Percentiles rank a stretch among this genome's conserved stretches.
These are phyloP conservation scores for Dittrichia graveolens DNA, from an alignment of 129 eudicot species.

Conservation along the genomic window DNA sequence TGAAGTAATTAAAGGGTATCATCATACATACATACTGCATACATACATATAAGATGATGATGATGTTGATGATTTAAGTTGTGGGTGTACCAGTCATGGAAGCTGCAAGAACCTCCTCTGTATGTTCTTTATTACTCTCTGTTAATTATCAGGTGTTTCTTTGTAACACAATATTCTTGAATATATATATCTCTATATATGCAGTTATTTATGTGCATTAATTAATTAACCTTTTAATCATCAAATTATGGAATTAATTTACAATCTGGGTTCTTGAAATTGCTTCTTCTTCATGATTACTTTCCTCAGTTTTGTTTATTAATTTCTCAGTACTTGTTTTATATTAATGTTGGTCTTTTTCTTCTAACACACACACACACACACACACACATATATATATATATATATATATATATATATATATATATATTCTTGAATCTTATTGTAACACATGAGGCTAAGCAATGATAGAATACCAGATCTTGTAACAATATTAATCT, in stretches of 20 bases:
- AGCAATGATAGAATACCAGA: too few species aligned
- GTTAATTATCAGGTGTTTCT: not conserved
- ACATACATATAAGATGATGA: constrained; percentile 9
- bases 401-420: too few species aligned
- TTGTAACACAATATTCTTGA: constrained; percentile 5
- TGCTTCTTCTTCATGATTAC: not conserved
- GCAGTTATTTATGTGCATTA: constrained; percentile 8
- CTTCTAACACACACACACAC: too few species aligned
- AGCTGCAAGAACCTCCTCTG: constrained; percentile 33
- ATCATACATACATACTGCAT: not conserved
- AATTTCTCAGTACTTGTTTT: not conserved
- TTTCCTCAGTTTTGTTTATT: not conserved
- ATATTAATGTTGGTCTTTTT: too few species aligned
- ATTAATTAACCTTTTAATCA: not conserved
- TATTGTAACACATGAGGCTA: too few species aligned
- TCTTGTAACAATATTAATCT: too few species aligned
- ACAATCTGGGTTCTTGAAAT: not conserved
- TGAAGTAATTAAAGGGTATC: constrained; percentile 21
- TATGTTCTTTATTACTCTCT: constrained; percentile 22
- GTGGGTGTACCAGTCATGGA: constrained; percentile 36
- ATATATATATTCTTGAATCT: too few species aligned
- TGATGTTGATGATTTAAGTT: constrained; percentile 20
- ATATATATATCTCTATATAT: not conserved
- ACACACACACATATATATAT: too few species aligned
- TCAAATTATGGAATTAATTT: not conserved